Evolutionary conservation across 23 red algal species (phyloP), one percentile per base, ranked within the genome.

Genomic region (Rhodosorus marinus): DNA sequence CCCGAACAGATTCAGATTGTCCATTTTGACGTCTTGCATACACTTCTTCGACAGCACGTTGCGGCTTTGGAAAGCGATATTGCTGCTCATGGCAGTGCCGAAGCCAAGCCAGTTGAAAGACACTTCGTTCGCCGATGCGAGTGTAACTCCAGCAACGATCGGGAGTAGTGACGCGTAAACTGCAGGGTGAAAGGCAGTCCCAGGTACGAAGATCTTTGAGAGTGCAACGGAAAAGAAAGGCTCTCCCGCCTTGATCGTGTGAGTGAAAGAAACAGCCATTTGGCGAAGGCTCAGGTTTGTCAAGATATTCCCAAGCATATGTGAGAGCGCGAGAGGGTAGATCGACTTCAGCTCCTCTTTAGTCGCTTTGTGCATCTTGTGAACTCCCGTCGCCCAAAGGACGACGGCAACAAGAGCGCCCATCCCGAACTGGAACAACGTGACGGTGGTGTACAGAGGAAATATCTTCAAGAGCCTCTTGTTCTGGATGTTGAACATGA

Each of bases 21-120:
- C 64, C 29, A 69, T 28, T 1, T 24, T 8, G 19, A 66, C 35
- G 3, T 36, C 57, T 29, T 65, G 46, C 72, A 77, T 77, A 38
- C 65, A 77, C 26, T 66, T 68, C 54, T 77, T 77, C 49, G 55
- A 64, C 15, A 77, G 59, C 1, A 77, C 72, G 43, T 77, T 77
- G 51, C 72, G 60, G 21, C 59, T 66, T 26, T 77, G 72, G 27
- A 77, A 77, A 14, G 59, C 36, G 7, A 77, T 49, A 46, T 77
- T 77, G 59, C 41, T 51, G 20, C 47, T 47, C 47, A 77, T 60
- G 8, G 72, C 72, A 5, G 72, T 77, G 3, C 57, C 31, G 29
- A 77, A 77, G 5, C 72, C 72, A n/a, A 36, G 33, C 72, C 72
- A 77, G 52, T 66, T 77, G 38, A 77, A 77, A 0, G 35, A 35